These are phyloP conservation scores for Halteria grandinella DNA, from an alignment of 73 alveolate species.

Conservation along the genomic window DNA sequence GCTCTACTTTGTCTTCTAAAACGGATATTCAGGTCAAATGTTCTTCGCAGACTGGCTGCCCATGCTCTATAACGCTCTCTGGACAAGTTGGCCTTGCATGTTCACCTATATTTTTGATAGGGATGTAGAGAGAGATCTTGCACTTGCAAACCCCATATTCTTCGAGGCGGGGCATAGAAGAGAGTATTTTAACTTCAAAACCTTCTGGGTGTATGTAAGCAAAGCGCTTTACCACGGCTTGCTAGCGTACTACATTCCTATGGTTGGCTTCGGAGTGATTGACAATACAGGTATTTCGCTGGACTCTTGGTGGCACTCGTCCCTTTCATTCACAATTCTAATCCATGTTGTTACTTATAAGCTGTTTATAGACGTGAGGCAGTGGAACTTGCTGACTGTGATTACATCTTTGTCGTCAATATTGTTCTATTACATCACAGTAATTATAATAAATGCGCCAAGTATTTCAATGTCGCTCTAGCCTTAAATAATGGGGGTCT, in stretches of 20 bases:
- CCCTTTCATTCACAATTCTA: constrained; percentile 80
- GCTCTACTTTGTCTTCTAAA: constrained; percentile 78
- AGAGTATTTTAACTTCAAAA: constrained; percentile 72
- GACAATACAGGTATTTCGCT: constrained; percentile 71
- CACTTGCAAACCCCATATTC: constrained; percentile 73
- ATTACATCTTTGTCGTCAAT: too few relatives aligned
- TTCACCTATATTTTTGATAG: constrained; percentile 82
- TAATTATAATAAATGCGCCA: too few relatives aligned
- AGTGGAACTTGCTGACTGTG: constrained; percentile 80
- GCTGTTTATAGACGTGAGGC: constrained; percentile 67
- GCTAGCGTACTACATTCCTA: constrained; percentile 70
- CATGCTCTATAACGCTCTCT: constrained; percentile 87
- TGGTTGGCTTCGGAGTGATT: constrained; percentile 63
- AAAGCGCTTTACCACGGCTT: constrained; percentile 80
- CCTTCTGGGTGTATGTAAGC: constrained; percentile 84
- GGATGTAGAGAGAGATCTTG: constrained; percentile 73
- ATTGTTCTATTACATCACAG: too few relatives aligned
- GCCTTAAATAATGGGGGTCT: too few relatives aligned
- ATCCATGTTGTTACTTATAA: constrained; percentile 84
- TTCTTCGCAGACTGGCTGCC: constrained; percentile 94
- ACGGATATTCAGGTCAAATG: constrained; percentile 91
- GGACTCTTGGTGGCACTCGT: constrained; percentile 76
- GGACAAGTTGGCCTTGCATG: constrained; percentile 93
- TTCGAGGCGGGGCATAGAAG: constrained; percentile 88
- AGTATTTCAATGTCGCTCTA: too few relatives aligned